Percentiles rank a stretch among this genome's conserved stretches.
phyloP scores from a whole-genome alignment of 2,329 filamentous ascomycete genomes.

The Penicillium sp. region DNA sequence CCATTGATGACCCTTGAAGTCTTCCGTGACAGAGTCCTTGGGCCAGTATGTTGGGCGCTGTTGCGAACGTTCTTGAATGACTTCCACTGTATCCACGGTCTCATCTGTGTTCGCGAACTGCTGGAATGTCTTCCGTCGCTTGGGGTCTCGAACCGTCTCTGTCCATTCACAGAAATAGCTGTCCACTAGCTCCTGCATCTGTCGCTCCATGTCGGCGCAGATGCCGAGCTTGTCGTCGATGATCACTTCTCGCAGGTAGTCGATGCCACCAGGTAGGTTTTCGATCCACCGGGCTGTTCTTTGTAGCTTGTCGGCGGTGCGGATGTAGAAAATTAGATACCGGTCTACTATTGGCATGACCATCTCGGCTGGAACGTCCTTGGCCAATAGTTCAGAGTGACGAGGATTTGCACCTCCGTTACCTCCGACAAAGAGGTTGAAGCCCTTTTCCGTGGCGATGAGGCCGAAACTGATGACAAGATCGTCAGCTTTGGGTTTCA shows the following conservation, averaged over 20 bases:
- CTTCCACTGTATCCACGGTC: slow-evolving; percentile 67
- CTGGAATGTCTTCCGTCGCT: slow-evolving; percentile 67
- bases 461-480: slow-evolving; percentile 69
- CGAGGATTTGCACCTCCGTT: slow-evolving; percentile 85
- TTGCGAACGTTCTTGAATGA: slow-evolving; percentile 72
- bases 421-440: slow-evolving; percentile 87
- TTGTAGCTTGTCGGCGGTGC: slow-evolving; percentile 86
- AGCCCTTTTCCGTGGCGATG: slow-evolving; percentile 89
- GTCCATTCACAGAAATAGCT: slow-evolving; percentile 92
- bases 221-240: slow-evolving; percentile 86
- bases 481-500: not conserved
- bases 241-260: slow-evolving; percentile 79
- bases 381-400: slow-evolving; percentile 80
- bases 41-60: slow-evolving; percentile 76
- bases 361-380: slow-evolving; percentile 80
- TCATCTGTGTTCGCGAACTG: slow-evolving; percentile 85
- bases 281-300: slow-evolving; percentile 88
- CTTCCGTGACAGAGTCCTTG: slow-evolving; percentile 63
- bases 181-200: slow-evolving; percentile 83
- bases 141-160: slow-evolving; percentile 71
- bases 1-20: slow-evolving; percentile 73
- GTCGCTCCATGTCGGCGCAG: slow-evolving; percentile 76
- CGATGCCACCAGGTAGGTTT: slow-evolving; percentile 76
- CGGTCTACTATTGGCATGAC: slow-evolving; percentile 82
- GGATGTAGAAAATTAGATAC: slow-evolving; percentile 91